These are phyloP conservation scores for Geranium brycei DNA, from an alignment of 345 rosid species.

Conservation along the genomic window DNA sequence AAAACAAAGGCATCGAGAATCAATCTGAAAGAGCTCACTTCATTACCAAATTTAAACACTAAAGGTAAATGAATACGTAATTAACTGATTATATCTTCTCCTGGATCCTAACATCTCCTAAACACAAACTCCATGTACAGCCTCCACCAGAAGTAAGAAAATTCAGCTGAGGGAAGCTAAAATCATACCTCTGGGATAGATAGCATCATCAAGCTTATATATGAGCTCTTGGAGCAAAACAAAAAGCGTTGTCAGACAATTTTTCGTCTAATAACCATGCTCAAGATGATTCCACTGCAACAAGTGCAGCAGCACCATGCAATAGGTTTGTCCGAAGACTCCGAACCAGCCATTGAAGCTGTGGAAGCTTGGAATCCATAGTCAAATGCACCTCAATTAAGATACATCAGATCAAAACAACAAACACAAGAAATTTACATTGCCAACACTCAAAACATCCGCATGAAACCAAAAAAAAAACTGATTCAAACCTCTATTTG, in stretches of 20 bases:
- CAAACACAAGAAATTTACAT: neutral
- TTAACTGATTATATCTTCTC: too few relatives aligned
- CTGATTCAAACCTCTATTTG: conserved; percentile 28
- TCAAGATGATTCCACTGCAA: conserved; percentile 44
- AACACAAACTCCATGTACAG: neutral
- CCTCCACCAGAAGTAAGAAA: neutral
- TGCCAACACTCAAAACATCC: neutral
- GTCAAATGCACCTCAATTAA: conserved; percentile 87
- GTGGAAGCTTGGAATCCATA: conserved; percentile 91
- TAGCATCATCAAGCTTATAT: conserved; percentile 29
- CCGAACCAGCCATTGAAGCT: conserved; percentile 80
- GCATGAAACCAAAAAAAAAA: neutral
- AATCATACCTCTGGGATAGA: conserved; percentile 51
- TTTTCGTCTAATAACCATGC: conserved; percentile 14
- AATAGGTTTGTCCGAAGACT: conserved; percentile 57
- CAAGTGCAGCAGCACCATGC: conserved; percentile 39
- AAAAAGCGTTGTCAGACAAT: conserved; percentile 29
- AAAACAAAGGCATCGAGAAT: too few relatives aligned
- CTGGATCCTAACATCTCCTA: neutral
- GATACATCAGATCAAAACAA: conserved; percentile 40
- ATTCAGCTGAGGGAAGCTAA: neutral
- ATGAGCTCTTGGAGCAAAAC: conserved; percentile 46
- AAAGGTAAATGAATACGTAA: too few relatives aligned
- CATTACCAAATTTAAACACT: too few relatives aligned
- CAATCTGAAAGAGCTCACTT: too few relatives aligned